Conservation (phyloP, 441 rosid species). For the Gossypium trilobum region DNA sequence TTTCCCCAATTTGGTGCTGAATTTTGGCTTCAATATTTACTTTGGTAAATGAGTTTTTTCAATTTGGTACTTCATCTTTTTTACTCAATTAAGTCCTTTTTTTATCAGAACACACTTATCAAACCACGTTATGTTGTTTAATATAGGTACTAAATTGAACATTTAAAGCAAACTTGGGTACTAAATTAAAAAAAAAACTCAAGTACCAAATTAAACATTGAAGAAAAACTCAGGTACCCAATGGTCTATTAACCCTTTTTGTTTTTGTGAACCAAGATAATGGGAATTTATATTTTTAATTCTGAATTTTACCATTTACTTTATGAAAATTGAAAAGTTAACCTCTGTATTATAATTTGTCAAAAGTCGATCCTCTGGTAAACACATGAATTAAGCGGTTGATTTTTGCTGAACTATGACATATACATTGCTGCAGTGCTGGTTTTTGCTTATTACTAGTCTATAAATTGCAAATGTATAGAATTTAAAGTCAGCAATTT, state of each 20-base stretch:
- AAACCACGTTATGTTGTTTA: neutral
- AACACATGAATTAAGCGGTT: neutral
- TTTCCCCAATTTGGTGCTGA: neutral
- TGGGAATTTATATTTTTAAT: too few species aligned
- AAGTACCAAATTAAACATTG: neutral
- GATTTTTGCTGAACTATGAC: too few species aligned
- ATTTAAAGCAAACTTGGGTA: too few species aligned
- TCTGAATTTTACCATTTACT: too few species aligned
- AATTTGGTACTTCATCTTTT: neutral
- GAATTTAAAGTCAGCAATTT: too few species aligned
- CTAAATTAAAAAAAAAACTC: too few species aligned
- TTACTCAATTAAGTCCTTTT: neutral
- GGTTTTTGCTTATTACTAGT: too few species aligned
- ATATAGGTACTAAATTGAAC: neutral
- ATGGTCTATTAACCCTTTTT: too few species aligned
- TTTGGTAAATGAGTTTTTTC: neutral
- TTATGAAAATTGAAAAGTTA: too few species aligned
- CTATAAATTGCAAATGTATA: too few species aligned
- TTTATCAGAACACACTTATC: neutral
- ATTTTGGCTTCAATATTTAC: neutral
- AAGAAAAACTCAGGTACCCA: neutral
- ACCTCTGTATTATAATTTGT: neutral
- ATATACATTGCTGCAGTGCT: too few species aligned
- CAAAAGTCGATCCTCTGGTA: neutral
- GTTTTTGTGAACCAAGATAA: too few species aligned